Percentiles rank a stretch among this genome's conserved stretches.
phyloP scores from a whole-genome alignment of 306 rosid genomes.

The Styphnolobium japonicum region DNA sequence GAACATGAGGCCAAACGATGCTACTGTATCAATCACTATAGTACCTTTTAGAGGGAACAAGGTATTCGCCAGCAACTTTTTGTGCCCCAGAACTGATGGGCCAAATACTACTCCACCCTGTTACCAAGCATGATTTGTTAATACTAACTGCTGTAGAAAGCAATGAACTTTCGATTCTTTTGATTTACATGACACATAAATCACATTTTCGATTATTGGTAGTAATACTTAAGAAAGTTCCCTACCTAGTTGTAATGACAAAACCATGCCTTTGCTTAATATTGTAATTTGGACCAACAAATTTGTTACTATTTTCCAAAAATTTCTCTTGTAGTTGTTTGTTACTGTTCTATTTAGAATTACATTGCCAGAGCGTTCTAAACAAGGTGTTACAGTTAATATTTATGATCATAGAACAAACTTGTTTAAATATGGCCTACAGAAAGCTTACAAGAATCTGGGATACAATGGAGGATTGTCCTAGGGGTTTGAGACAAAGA shows the following conservation, averaged over 20 bases:
- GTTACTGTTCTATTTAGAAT: background rate
- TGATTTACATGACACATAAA: background rate
- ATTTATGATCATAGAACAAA: background rate
- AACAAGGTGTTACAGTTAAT: background rate
- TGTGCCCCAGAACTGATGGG: conserved; percentile 52
- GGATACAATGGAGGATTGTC: conserved; percentile 67
- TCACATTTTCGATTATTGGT: background rate
- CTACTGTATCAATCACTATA: conserved; percentile 36
- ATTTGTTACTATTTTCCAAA: background rate
- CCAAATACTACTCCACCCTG: conserved; percentile 64
- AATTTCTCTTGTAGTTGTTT: background rate
- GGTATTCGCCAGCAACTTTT: background rate
- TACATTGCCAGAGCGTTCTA: background rate
- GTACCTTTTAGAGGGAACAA: conserved; percentile 48
- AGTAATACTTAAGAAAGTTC: background rate
- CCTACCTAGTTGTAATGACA: background rate
- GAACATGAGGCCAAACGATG: conserved; percentile 46
- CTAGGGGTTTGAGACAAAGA: conserved; percentile 44
- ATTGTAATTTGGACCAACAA: background rate
- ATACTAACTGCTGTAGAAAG: background rate
- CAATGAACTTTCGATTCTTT: background rate
- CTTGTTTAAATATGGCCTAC: background rate
- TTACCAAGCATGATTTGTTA: conserved; percentile 15
- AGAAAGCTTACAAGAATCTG: conserved; percentile 62
- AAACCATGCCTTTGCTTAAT: background rate